These are phyloP conservation scores for Cladophialophora yegresii DNA, from an alignment of 2,329 filamentous ascomycete species.

Conservation along the genomic window DNA sequence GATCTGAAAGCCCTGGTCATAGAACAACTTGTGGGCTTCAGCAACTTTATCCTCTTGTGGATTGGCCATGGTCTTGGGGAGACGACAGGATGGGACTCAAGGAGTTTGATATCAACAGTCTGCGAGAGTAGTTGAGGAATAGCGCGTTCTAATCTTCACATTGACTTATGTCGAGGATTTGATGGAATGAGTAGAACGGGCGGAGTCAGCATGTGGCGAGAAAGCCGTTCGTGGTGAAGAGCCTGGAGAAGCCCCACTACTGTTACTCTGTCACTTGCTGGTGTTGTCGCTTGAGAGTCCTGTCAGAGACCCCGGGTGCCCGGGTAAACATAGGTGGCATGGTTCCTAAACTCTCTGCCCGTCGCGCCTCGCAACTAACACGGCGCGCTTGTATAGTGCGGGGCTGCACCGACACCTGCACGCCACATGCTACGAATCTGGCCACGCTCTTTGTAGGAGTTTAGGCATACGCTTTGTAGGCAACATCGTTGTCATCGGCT, in stretches of 20 bases:
- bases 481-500: neutral
- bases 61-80: conserved; percentile 20
- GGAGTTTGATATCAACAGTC: neutral
- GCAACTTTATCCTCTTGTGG: conserved; percentile 26
- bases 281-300: neutral
- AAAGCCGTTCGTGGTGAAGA: neutral
- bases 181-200: neutral
- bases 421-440: neutral
- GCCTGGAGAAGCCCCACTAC: conserved; percentile 14
- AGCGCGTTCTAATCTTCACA: neutral
- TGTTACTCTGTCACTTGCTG: neutral
- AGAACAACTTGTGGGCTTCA: conserved; percentile 56
- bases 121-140: neutral
- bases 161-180: neutral
- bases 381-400: neutral
- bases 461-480: neutral
- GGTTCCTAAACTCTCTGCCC: neutral
- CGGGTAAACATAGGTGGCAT: neutral
- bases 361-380: neutral
- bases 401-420: neutral
- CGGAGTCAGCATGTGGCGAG: neutral
- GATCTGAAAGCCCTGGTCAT: conserved; percentile 62
- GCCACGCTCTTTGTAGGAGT: neutral
- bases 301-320: neutral
- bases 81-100: neutral